A percentile compares a stretch with the other conserved stretches of the same genome.
phyloP scores from a whole-genome alignment of 495 filamentous ascomycete species.

The Aspergillus mulundensis region DNA sequence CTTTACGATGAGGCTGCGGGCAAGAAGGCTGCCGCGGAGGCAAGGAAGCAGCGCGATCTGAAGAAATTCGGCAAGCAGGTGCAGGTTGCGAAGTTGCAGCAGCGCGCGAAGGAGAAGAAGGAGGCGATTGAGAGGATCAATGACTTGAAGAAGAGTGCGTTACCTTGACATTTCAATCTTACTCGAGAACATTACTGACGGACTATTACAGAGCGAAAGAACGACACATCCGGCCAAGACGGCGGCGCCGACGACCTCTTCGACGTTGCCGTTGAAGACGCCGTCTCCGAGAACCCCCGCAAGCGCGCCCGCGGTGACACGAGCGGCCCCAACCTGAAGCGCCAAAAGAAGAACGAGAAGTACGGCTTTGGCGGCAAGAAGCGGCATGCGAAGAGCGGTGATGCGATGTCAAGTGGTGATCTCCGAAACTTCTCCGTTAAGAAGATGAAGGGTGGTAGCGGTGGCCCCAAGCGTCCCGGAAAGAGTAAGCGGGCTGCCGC shows the following conservation, averaged over 20 bases:
- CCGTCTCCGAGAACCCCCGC: constrained; percentile 48
- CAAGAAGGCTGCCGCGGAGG: constrained; percentile 90
- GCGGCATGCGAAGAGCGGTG: constrained; percentile 78
- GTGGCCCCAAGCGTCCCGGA: constrained; percentile 52
- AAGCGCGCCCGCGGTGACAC: constrained; percentile 30
- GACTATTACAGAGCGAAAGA: constrained; percentile 68
- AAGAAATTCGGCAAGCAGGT: constrained; percentile 99
- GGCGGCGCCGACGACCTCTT: constrained; percentile 82
- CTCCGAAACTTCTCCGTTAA: constrained; percentile 70
- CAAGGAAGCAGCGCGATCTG: constrained; percentile 84
- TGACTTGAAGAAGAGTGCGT: constrained; percentile 81
- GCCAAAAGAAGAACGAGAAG: constrained; percentile 88
- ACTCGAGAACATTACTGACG: no score
- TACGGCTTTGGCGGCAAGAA: constrained; percentile 96
- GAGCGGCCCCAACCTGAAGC: constrained; percentile 58
- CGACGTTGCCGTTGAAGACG: constrained; percentile 87
- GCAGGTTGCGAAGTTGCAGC: constrained; percentile 92
- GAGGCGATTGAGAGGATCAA: constrained; percentile 92
- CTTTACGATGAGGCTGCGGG: constrained; percentile 84
- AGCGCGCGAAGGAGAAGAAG: constrained; percentile 84
- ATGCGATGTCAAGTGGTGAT: constrained; percentile 75
- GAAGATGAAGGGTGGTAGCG: constrained; percentile 71
- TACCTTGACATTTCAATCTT: constrained; percentile 6
- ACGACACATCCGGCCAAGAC: constrained; percentile 58
- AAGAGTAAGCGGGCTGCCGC: constrained; percentile 58